These are phyloP conservation scores for Musa troglodytarum DNA, from an alignment of 176 grass and related monocot genomes.

Conservation along the genomic window DNA sequence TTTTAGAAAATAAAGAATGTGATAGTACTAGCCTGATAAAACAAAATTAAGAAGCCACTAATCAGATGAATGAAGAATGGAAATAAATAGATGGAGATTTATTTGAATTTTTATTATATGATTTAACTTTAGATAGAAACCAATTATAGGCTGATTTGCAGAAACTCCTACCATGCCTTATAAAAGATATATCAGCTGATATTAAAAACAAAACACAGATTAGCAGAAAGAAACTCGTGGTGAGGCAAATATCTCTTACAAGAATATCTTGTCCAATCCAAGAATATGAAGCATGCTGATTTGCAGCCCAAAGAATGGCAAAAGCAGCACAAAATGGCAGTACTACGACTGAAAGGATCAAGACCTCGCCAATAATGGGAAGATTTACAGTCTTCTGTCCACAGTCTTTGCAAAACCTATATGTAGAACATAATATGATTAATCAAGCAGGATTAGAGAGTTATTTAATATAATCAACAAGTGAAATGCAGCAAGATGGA, in stretches of 20 bases:
- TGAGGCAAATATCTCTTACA: slow-evolving; percentile 36
- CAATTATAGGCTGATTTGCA: not conserved
- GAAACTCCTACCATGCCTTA: not conserved
- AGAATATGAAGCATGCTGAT: slow-evolving; percentile 71
- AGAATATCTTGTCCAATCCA: slow-evolving; percentile 98
- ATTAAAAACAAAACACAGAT: not conserved
- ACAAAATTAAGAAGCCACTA: too few relatives aligned
- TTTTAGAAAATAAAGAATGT: too few relatives aligned
- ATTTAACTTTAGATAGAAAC: not conserved
- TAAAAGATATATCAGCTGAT: slow-evolving; percentile 14
- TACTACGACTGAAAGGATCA: slow-evolving; percentile 50
- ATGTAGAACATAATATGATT: slow-evolving; percentile 15
- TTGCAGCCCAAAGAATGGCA: slow-evolving; percentile 76
- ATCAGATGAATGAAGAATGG: too few relatives aligned
- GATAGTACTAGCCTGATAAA: too few relatives aligned
- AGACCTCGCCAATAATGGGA: slow-evolving; percentile 53
- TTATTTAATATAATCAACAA: not conserved
- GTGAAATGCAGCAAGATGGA: not conserved
- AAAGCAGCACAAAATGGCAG: slow-evolving; percentile 57
- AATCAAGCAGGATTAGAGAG: slow-evolving; percentile 2
- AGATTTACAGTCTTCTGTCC: slow-evolving; percentile 52
- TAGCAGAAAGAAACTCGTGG: not conserved
- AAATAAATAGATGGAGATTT: too few relatives aligned
- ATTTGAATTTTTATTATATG: too few relatives aligned
- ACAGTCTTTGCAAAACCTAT: slow-evolving; percentile 71